These are phyloP conservation scores for Triticum timopheevii DNA, from an alignment of 176 grass and related monocot species.

Conservation along the genomic window DNA sequence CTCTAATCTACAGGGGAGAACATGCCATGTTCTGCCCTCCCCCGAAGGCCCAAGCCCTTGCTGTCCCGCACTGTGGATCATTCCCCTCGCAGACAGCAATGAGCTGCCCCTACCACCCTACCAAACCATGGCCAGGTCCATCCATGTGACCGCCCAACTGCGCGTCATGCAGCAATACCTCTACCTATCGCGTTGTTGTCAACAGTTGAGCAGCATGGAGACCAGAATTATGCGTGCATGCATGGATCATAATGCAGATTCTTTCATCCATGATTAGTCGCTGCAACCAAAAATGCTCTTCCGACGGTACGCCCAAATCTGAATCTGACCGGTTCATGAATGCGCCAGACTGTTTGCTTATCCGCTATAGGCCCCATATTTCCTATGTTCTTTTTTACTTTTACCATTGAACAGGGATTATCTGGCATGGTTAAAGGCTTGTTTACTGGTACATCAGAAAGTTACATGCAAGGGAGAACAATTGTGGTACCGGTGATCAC, in stretches of 20 bases:
- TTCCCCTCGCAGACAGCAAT: neutral
- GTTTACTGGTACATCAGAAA: neutral
- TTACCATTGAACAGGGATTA: neutral
- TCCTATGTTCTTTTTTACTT: neutral
- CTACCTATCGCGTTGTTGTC: neutral
- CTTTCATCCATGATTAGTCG: neutral
- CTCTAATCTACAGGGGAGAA: neutral
- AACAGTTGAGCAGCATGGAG: neutral
- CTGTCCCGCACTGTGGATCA: neutral
- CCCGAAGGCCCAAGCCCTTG: neutral
- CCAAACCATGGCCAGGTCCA: neutral
- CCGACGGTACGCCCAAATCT: neutral
- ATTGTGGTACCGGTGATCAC: neutral
- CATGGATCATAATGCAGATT: slow-evolving; percentile 4
- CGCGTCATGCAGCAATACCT: neutral
- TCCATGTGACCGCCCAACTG: neutral
- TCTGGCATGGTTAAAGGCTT: neutral
- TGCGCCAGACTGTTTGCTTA: neutral
- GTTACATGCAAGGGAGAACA: neutral
- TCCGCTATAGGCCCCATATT: no score
- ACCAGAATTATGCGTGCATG: neutral
- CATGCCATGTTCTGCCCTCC: neutral
- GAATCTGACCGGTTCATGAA: neutral
- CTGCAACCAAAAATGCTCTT: neutral
- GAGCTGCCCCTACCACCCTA: neutral